Base-by-base conservation (phyloP, 2,329 filamentous ascomycete genomes). In the Sclerotinia borealis region DNA sequence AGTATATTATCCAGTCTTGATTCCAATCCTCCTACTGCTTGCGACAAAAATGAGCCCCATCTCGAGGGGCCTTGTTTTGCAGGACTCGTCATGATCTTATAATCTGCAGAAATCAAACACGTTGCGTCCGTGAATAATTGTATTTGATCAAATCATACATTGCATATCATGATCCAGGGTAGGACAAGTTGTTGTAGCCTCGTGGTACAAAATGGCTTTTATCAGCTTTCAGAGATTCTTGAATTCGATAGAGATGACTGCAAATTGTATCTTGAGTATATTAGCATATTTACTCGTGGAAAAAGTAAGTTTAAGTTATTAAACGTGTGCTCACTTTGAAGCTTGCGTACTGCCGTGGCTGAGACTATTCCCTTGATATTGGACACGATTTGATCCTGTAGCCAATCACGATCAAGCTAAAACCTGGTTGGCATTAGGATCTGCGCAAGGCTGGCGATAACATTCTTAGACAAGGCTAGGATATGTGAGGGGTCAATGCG, bases 21-120 rank as follows among this genome's bases (percentile, higher is more conserved):
- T 78, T 99, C 95, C 64, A 99, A 90, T 65, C 93, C 93, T 61
- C 93, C 92, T 65, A 98, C 92, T 67, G 93, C 93, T 76, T 93
- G 91, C 68, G 92, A 90, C 65, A 97, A 83, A 74, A 96, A 89
- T 37, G 86, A 86, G 51, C 88, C 89, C 90, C 90, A 92, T 85
- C 84, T 83, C 58, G 84, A 83, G 66, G 82, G 79, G n/a, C n/a
- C 31, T 69, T 84, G 68, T 62, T 77, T 75, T 34, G 64, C 51
- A 36, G 72, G 68, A 59, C 72, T 70, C 48, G 72, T 66, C 74
- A 75, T 75, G 49, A 31, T 62, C 54, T 29, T 17, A 43, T 25
- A 31, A 34, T 39, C 41, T 37, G 25, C 39, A 47, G 7, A 54
- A 48, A 22, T 25, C 17, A 37, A 37, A 47, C 49, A 51, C 36